Conservation (phyloP, 345 rosid species). For the Sisymbrium irio region DNA sequence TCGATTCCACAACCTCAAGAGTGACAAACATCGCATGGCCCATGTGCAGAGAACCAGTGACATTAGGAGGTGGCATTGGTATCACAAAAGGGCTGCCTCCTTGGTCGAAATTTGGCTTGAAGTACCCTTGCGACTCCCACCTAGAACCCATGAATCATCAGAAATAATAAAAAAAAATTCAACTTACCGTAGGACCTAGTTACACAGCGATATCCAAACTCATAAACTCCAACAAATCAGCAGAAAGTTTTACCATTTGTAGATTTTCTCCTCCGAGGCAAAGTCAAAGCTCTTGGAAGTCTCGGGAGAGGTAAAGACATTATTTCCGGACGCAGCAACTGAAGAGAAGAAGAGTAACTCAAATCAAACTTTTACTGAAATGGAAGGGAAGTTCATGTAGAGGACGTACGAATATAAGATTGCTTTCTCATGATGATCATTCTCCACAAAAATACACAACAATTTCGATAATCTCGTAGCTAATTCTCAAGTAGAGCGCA, state of each 20-base stretch:
- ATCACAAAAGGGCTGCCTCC: constrained; percentile 82
- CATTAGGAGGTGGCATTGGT: constrained; percentile 98
- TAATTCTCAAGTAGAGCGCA: background rate
- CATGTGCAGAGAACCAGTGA: constrained; percentile 96
- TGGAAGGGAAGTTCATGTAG: background rate
- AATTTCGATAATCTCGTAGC: background rate
- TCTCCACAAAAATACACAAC: background rate
- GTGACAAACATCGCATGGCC: constrained; percentile 99
- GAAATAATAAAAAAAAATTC: background rate
- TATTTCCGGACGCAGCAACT: constrained; percentile 60
- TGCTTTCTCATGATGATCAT: background rate
- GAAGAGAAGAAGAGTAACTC: constrained; percentile 26
- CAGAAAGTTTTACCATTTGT: constrained; percentile 61
- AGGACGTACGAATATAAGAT: background rate
- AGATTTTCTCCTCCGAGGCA: constrained; percentile 81
- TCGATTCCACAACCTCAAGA: constrained; percentile 68
- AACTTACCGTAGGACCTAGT: background rate
- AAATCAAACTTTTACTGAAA: background rate
- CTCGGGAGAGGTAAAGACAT: constrained; percentile 71
- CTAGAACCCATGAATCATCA: constrained; percentile 33
- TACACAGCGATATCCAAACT: background rate
- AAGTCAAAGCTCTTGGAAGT: constrained; percentile 82
- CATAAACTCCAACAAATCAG: background rate
- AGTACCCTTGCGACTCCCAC: constrained; percentile 98
- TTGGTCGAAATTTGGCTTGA: constrained; percentile 66